Percentiles rank a stretch among this genome's conserved stretches.
Conservation (phyloP, 2,329 filamentous ascomycete species). For the Fusarium verrucosum region DNA sequence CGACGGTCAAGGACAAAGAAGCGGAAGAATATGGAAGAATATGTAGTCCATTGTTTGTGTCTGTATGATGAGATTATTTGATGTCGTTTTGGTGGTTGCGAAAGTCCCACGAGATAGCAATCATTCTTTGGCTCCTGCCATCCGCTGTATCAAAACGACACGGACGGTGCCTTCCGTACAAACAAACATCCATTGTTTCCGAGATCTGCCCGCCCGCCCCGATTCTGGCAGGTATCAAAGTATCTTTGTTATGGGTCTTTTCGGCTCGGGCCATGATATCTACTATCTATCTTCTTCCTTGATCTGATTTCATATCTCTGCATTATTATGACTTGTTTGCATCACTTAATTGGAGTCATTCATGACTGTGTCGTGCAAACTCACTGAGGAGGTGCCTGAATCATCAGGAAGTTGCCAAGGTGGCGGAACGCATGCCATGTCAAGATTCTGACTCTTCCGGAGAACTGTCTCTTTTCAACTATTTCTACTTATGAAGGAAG, state of each 20-base stretch:
- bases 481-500: not conserved
- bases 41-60: not conserved
- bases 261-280: not conserved
- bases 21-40: not conserved
- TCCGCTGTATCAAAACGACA: not conserved
- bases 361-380: not conserved
- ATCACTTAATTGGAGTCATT: not conserved
- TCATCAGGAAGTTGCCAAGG: constrained; percentile 8
- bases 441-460: not conserved
- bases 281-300: not conserved
- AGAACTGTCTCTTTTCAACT: not conserved
- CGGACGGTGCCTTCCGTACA: not conserved
- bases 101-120: not conserved
- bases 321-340: not conserved
- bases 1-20: not conserved
- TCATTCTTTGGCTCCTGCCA: not conserved
- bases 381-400: constrained; percentile 14
- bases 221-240: not conserved
- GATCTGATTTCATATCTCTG: not conserved
- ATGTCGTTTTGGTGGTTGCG: not conserved
- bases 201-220: not conserved
- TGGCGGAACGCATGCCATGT: not conserved
- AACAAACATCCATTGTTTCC: not conserved
- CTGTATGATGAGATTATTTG: not conserved
- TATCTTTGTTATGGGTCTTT: not conserved